Evolutionary conservation across 345 rosid species (phyloP), one percentile per base, ranked within the genome.

Genomic region (Mallotus nudiflorus): DNA sequence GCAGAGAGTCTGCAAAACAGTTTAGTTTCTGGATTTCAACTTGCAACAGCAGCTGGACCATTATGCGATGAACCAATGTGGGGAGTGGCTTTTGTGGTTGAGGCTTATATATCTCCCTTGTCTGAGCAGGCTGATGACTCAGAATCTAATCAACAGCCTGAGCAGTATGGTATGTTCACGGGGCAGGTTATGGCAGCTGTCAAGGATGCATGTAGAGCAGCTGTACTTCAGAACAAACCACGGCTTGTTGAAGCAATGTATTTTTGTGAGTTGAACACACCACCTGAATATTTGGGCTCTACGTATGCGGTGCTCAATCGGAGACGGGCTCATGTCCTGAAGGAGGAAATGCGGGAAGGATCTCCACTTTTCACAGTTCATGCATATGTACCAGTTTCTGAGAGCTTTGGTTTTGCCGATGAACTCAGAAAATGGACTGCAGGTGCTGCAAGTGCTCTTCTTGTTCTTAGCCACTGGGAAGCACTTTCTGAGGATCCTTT

Each of bases 281-380:
- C 95, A 20, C 79, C 92, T 0, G 90, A 88, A 66, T 80, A 82
- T 72, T 81, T 94, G 68, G 95, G 97, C 44, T 71, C 88, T 1
- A 88, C 87, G 97, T 88, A 89, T 68, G 96, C 87, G 0, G 97
- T 94, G 70, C 89, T 91, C 59, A 79, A 84, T 67, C 80, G 90
- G 73, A 91, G 88, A 76, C 82, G 96, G 72, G 98, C 98, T 7
- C 78, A 74, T 33, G 79, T 94, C n/a, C 77, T 91, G 58, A 94
- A 91, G 77, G 98, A 94, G 80, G 97, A 89, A 80, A 94, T 91
- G 98, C 90, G 87, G 71, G 97, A 91, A 79, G 91, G 98, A 16
- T 91, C 95, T 45, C 75, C 91, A 1, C 75, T 89, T 44, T 94
- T 94, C 72, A 87, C 90, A 0, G 90, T 91, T 62, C 91, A 91